Base-by-base conservation (phyloP, 768 basidiomycete genomes). In the Termitomyces sp. region DNA sequence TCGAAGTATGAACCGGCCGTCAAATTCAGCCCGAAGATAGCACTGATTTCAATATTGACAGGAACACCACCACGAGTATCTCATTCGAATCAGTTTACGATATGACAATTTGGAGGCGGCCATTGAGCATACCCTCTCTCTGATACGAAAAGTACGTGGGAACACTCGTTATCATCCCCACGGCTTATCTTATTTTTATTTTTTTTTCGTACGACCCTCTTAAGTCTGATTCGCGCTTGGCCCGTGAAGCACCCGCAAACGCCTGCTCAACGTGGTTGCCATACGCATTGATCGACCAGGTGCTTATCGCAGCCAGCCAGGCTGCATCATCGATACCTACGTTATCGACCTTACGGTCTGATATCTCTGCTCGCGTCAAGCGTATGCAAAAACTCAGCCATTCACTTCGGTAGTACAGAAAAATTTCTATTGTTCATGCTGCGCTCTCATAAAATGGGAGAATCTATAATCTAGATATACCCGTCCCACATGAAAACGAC, bases 241-340 rank as follows among this genome's bases (percentile, higher is more conserved):
- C 78, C 42, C 81, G 77, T 61, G 75, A 77, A 47, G 71, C 77
- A 22, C 76, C 77, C 28, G 82, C 75, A 64, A 74, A 76, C 38
- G 79, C 88, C 2, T 80, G 77, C 34, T 66, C 78, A 51, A 87
- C 87, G 4, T 93, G 90, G 87, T 73, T 93, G 38, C 92, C 92
- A 14, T 93, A 93, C 64, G 81, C 83, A 47, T 77, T 93, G 53
- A 80, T 94, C 59, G 92, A 94, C 68, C 87, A 91, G 68, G 86
- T 93, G 35, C 75, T 93, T 28, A 76, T 77, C 22, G 84, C 85
- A 14, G 82, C 85, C 10, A 70, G 77, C 8, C 77, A 81, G 62
- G 74, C 76, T 35, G 28, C 30, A n/a, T 75, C 76, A 37, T 65
- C 82, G 49, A 78, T 81, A 21, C 55, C 77, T 12, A 75, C 74